phyloP scores from a whole-genome alignment of 1,139 yeast genomes.

The Yamadazyma oceani region DNA sequence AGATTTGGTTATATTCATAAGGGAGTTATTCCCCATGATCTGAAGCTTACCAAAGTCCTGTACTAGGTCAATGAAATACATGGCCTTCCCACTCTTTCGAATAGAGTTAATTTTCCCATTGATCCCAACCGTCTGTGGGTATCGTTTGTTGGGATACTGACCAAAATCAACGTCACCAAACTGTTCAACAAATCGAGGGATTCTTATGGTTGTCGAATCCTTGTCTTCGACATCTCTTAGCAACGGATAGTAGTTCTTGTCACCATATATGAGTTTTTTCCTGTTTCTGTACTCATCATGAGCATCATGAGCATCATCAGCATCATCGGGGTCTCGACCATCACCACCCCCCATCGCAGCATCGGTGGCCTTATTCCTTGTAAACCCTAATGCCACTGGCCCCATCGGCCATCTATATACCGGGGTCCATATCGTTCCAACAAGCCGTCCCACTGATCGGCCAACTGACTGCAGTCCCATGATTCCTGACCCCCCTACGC shows the following conservation, averaged over 20 bases:
- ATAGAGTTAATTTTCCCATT: constrained; percentile 62
- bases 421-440: too few species aligned
- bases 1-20: constrained; percentile 39
- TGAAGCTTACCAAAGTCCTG: constrained; percentile 63
- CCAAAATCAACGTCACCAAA: constrained; percentile 9
- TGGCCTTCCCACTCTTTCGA: constrained; percentile 63
- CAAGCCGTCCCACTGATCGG: too few species aligned
- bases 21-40: constrained; percentile 56
- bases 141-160: constrained; percentile 8
- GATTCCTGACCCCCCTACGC: too few species aligned
- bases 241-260: constrained; percentile 12
- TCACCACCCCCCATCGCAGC: not conserved
- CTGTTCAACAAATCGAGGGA: constrained; percentile 10
- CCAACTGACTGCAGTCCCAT: too few species aligned
- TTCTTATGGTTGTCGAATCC: constrained; percentile 8
- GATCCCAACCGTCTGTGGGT: constrained; percentile 13
- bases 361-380: too few species aligned
- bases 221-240: constrained; percentile 4
- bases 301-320: not conserved
- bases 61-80: constrained; percentile 63
- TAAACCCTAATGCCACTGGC: too few species aligned
- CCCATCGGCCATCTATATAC: too few species aligned
- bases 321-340: not conserved
- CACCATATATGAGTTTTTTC: constrained; percentile 4
- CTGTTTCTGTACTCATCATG: constrained; percentile 11